Base-by-base conservation (phyloP, 2,329 filamentous ascomycete genomes). In the Fusarium tjaetaba region DNA sequence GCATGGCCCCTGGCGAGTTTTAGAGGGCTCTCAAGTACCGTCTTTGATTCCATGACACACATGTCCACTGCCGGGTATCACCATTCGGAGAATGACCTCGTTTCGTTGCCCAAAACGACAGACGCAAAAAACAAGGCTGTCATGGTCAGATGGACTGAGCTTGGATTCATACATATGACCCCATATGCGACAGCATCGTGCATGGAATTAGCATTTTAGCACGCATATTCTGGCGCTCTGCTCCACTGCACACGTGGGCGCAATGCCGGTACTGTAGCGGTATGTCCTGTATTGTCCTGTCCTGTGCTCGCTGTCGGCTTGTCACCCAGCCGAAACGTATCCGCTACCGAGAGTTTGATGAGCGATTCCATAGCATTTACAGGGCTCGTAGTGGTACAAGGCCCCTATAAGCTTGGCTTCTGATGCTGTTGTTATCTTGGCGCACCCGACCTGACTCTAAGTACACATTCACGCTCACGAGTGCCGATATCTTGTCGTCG, bases 181-280 rank as follows among this genome's bases (percentile, higher is more conserved):
- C 64, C 67, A 72, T 72, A 42, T 59, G 28, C 43, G 28, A 46
- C 52, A 56, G 43, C 63, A 65, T 46, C 32, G 42, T 45, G 41
- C 63, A 65, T 66, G 14, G 38, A 43, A 39, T 65, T 52, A 61
- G 43, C 34, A 55, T 41, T 46, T 62, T 56, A 70, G 53, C 26
- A 38, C 39, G 61, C 61, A 60, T 61, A 53, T 56, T 59, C 52
- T 70, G 42, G 43, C 48, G 57, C 61, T 48, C 57, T 63, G 46
- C 71, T 77, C 75, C 75, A 77, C 75, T 58, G 45, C 64, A 74
- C 75, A 77, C 76, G 75, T 77, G 76, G 74, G 61, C 52, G 69
- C 72, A 72, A 76, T 77, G 73, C 75, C 75, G 68, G 75, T 36
- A 36, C 13, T 34, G 32, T 61, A 75, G 73, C 71, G 65, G 69